Evolutionary conservation across 2,329 filamentous ascomycete genomes (phyloP).

Genomic region (Fusarium ramigenum): DNA sequence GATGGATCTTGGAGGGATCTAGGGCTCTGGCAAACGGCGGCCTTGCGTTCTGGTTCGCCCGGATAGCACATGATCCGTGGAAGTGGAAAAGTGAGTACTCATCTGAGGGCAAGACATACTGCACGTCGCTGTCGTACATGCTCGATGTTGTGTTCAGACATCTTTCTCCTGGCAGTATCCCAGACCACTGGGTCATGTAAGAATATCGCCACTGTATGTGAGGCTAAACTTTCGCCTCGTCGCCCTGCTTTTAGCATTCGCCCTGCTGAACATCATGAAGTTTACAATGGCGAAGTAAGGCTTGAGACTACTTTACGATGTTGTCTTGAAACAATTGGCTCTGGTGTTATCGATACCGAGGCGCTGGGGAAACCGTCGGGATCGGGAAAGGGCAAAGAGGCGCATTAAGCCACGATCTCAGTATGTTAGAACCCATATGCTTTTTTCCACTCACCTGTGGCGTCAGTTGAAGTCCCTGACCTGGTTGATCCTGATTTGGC

Average conservation of each 20-base stretch:
- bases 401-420: slow-evolving; percentile 31
- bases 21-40: not conserved
- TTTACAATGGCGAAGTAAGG: slow-evolving; percentile 14
- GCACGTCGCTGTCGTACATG: not conserved
- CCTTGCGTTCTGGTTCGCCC: slow-evolving; percentile 20
- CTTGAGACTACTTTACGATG: slow-evolving; percentile 10
- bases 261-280: slow-evolving; percentile 18
- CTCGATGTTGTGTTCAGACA: slow-evolving; percentile 10
- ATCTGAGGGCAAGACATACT: not conserved
- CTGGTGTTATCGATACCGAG: slow-evolving; percentile 20
- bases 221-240: slow-evolving; percentile 15
- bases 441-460: slow-evolving; percentile 2
- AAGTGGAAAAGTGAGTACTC: slow-evolving; percentile 9
- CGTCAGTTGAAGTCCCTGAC: slow-evolving; percentile 4
- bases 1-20: slow-evolving; percentile 15
- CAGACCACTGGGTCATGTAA: not conserved
- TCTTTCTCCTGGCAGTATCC: not conserved
- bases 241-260: slow-evolving; percentile 13
- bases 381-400: slow-evolving; percentile 26
- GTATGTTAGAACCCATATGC: slow-evolving; percentile 8
- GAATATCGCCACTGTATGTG: slow-evolving; percentile 2
- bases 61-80: slow-evolving; percentile 18
- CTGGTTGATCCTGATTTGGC: not conserved
- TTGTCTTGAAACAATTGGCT: slow-evolving; percentile 10
- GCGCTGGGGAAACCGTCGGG: slow-evolving; percentile 10